Conservation (phyloP, 129 eudicot genomes). For the Chrysanthemum seticuspe region DNA sequence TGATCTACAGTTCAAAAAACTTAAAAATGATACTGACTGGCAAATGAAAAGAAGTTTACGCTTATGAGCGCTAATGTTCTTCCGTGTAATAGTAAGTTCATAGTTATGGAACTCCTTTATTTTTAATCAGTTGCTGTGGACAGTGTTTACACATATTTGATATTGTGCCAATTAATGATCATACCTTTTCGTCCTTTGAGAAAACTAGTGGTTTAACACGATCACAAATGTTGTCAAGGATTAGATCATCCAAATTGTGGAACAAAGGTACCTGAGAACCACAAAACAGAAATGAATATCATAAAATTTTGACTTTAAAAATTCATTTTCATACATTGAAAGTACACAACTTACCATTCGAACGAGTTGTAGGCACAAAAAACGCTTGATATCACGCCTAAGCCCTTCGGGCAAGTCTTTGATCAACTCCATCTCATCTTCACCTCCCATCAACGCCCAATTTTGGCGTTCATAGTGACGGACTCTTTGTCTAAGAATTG, state of each 20-base stretch:
- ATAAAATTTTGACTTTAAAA: background rate
- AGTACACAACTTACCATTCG: constrained; percentile 52
- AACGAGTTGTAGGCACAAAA: constrained; percentile 78
- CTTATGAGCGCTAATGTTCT: no score
- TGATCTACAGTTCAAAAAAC: constrained; percentile 44
- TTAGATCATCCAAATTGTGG: constrained; percentile 79
- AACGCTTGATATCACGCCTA: constrained; percentile 93
- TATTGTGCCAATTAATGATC: no score
- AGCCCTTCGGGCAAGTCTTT: constrained; percentile 95
- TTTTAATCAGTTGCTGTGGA: no score
- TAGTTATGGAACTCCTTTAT: no score
- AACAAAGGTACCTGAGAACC: constrained; percentile 70
- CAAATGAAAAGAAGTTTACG: background rate
- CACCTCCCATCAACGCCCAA: constrained; percentile 82
- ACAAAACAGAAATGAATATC: background rate
- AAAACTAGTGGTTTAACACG: constrained; percentile 78
- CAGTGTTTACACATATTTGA: no score
- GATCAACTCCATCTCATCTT: constrained; percentile 84
- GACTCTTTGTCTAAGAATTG: constrained; percentile 74
- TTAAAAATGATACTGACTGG: background rate
- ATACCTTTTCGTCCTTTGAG: constrained; percentile 95
- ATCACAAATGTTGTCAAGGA: constrained; percentile 92
- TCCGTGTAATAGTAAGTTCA: no score
- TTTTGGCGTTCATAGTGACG: constrained; percentile 79
- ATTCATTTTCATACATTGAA: background rate